These are phyloP conservation scores for Sphagnurus paluster DNA, from an alignment of 1,284 basidiomycete species.

Conservation along the genomic window DNA sequence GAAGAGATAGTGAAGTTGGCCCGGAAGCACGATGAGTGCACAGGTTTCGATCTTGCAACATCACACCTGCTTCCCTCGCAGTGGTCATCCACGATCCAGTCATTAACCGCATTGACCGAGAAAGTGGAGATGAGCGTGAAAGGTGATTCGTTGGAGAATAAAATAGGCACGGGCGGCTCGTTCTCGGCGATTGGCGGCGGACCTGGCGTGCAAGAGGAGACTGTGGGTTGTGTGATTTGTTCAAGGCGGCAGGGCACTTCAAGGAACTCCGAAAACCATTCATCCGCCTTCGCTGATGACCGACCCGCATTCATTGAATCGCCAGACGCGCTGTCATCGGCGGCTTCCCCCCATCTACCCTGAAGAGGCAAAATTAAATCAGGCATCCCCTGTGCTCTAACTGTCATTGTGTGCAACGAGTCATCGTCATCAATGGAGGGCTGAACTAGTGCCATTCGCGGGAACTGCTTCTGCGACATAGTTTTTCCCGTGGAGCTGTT, in stretches of 20 bases:
- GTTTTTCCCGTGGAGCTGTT: constrained; percentile 11
- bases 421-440: constrained; percentile 12
- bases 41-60: not conserved
- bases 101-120: constrained; percentile 10
- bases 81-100: constrained; percentile 13
- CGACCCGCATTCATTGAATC: not conserved
- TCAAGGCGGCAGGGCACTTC: constrained; percentile 14
- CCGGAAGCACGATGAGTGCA: constrained; percentile 16
- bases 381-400: constrained; percentile 13
- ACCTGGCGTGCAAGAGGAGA: constrained; percentile 1
- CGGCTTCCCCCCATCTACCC: not conserved
- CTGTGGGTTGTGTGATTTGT: constrained; percentile 1
- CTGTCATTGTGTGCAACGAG: constrained; percentile 5
- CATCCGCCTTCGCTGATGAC: constrained; percentile 12
- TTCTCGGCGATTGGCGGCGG: not conserved
- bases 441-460: constrained; percentile 15
- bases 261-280: constrained; percentile 16
- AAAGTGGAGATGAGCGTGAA: constrained; percentile 17
- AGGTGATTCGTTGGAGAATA: constrained; percentile 18
- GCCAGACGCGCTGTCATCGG: not conserved
- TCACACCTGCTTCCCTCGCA: not conserved
- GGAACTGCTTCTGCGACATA: constrained; percentile 18
- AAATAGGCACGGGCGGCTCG: constrained; percentile 4
- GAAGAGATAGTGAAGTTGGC: constrained; percentile 15
- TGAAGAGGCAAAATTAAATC: constrained; percentile 5